These are phyloP conservation scores for Serendipita vermifera DNA, from an alignment of 768 basidiomycete genomes.

Conservation along the genomic window DNA sequence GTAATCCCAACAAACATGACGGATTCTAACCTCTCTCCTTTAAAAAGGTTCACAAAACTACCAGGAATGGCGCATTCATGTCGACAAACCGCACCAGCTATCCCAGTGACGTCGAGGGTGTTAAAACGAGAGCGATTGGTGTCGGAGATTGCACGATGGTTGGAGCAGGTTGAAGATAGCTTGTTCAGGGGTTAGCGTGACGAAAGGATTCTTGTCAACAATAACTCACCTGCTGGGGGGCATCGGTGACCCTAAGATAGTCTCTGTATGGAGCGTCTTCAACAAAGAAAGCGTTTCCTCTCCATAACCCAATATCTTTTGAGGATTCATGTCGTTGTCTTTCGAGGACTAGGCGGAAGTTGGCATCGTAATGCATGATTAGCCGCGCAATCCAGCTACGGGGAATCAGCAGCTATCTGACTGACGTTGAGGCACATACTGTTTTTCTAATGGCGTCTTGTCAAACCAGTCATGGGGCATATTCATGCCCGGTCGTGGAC, in stretches of 20 bases:
- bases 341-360: background rate
- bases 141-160: background rate
- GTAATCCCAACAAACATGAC: background rate
- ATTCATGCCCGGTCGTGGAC: too few species aligned
- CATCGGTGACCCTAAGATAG: background rate
- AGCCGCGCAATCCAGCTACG: background rate
- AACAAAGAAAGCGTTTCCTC: background rate
- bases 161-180: background rate
- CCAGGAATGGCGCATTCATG: slow-evolving; percentile 1
- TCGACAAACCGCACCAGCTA: slow-evolving; percentile 1
- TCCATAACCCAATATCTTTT: background rate
- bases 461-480: too few species aligned
- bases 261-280: background rate
- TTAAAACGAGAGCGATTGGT: background rate
- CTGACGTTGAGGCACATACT: too few species aligned
- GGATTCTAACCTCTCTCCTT: background rate
- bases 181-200: too few species aligned
- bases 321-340: background rate
- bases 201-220: too few species aligned
- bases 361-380: background rate
- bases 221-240: background rate
- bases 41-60: background rate
- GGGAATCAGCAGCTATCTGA: too few species aligned
- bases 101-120: background rate
- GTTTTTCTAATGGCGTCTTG: too few species aligned